These are phyloP conservation scores for Novymonas esmeraldas DNA, from an alignment of 208 protist genomes.

Conservation along the genomic window DNA sequence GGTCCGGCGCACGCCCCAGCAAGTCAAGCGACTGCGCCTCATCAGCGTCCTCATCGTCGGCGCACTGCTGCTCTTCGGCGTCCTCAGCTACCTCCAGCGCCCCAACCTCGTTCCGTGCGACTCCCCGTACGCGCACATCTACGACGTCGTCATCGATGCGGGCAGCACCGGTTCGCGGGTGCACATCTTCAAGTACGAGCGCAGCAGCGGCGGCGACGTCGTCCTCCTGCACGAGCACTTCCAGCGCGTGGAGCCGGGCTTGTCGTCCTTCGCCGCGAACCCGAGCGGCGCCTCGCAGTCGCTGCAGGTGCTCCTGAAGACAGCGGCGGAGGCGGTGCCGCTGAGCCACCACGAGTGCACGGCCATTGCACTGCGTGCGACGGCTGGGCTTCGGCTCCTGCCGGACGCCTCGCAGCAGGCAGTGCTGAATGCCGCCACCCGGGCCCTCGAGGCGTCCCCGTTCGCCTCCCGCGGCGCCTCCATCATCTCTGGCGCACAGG, in stretches of 20 bases:
- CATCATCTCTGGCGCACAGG: slow-evolving; percentile 69
- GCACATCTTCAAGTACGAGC: slow-evolving; percentile 63
- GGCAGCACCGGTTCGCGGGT: slow-evolving; percentile 76
- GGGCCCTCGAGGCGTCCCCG: slow-evolving; percentile 26
- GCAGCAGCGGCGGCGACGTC: slow-evolving; percentile 18
- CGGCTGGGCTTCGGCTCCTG: slow-evolving; percentile 68
- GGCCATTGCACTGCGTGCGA: slow-evolving; percentile 59
- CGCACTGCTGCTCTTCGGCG: slow-evolving; percentile 12
- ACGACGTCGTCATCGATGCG: slow-evolving; percentile 71
- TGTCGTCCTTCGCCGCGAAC: slow-evolving; percentile 45
- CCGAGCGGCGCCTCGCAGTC: slow-evolving; percentile 18
- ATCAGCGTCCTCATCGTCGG: neutral
- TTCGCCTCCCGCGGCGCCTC: slow-evolving; percentile 39
- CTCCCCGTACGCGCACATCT: slow-evolving; percentile 27
- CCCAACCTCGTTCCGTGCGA: slow-evolving; percentile 3
- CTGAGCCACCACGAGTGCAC: slow-evolving; percentile 36
- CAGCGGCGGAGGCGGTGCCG: slow-evolving; percentile 42
- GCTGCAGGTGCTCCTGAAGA: slow-evolving; percentile 34
- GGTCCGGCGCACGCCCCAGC: slow-evolving; percentile 8
- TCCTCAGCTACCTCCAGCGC: slow-evolving; percentile 4
- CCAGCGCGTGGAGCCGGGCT: slow-evolving; percentile 45
- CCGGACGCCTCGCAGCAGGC: slow-evolving; percentile 16
- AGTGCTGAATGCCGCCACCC: slow-evolving; percentile 35
- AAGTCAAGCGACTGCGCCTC: slow-evolving; percentile 11
- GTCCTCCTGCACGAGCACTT: slow-evolving; percentile 47